Conservation (phyloP, 2,329 filamentous ascomycete species). For the Sporothrix sp. region DNA sequence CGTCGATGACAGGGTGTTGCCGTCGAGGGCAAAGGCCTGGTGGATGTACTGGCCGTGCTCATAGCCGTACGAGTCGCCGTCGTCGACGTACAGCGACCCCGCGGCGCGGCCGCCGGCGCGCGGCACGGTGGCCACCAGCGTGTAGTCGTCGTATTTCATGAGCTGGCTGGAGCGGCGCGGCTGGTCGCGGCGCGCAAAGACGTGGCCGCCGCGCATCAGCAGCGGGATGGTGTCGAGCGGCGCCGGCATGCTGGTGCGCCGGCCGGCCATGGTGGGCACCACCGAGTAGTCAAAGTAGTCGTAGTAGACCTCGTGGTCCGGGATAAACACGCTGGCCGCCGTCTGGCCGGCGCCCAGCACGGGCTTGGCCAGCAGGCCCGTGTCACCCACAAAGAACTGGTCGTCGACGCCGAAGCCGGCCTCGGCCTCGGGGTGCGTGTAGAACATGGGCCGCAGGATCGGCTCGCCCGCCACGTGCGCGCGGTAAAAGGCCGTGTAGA, state of each 20-base stretch:
- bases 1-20: constrained; percentile 53
- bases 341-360: constrained; percentile 68
- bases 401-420: constrained; percentile 82
- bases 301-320: constrained; percentile 83
- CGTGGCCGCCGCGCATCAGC: constrained; percentile 85
- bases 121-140: constrained; percentile 66
- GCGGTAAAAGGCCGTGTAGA: constrained; percentile 96
- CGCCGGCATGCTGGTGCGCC: constrained; percentile 58
- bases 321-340: constrained; percentile 72
- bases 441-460: constrained; percentile 86
- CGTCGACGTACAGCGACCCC: constrained; percentile 82
- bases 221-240: constrained; percentile 81
- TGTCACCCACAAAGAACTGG: constrained; percentile 83
- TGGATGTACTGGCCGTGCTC: constrained; percentile 81
- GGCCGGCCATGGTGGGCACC: constrained; percentile 60
- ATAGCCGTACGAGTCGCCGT: constrained; percentile 87
- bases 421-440: constrained; percentile 79
- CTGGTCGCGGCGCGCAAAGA: constrained; percentile 81
- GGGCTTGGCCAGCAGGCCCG: constrained; percentile 86
- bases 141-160: constrained; percentile 94
- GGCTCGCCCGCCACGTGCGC: constrained; percentile 74
- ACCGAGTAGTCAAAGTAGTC: constrained; percentile 86
- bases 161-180: constrained; percentile 76
- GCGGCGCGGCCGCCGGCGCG: constrained; percentile 54
- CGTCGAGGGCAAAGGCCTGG: constrained; percentile 61